phyloP scores from a whole-genome alignment of 2,329 filamentous ascomycete species.

The Ophiostoma quercus region DNA sequence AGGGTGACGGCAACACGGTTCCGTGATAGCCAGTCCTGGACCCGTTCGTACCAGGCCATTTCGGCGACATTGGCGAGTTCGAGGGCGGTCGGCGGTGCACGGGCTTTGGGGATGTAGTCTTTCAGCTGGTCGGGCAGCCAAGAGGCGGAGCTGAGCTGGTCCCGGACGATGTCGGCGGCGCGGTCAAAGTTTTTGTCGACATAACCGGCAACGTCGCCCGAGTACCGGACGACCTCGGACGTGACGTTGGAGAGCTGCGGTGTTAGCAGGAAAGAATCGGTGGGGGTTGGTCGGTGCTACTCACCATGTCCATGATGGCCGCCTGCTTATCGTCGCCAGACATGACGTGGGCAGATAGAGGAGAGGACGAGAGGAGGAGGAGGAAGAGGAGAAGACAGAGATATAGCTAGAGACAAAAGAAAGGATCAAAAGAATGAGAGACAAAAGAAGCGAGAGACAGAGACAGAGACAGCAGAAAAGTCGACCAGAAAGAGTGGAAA shows the following conservation, averaged over 20 bases:
- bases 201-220: conserved; percentile 67
- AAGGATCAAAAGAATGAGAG: not conserved
- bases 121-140: conserved; percentile 70
- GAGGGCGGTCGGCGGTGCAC: conserved; percentile 35
- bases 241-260: conserved; percentile 48
- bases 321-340: conserved; percentile 29
- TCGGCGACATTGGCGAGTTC: conserved; percentile 34
- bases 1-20: conserved; percentile 71
- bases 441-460: not conserved
- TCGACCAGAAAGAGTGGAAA: not conserved
- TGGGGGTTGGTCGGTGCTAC: not conserved
- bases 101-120: conserved; percentile 50
- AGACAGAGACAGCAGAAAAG: not conserved
- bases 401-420: not conserved
- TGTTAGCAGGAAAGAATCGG: not conserved
- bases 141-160: conserved; percentile 58
- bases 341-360: conserved; percentile 21
- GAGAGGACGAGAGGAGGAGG: not conserved
- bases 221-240: conserved; percentile 64
- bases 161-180: conserved; percentile 65
- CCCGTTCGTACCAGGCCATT: conserved; percentile 42
- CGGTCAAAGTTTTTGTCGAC: conserved; percentile 77
- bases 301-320: conserved; percentile 28
- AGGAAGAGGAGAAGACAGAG: not conserved
- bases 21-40: conserved; percentile 64